These are phyloP conservation scores for Endothia cerciana DNA, from an alignment of 2,329 filamentous ascomycete genomes.

Conservation along the genomic window DNA sequence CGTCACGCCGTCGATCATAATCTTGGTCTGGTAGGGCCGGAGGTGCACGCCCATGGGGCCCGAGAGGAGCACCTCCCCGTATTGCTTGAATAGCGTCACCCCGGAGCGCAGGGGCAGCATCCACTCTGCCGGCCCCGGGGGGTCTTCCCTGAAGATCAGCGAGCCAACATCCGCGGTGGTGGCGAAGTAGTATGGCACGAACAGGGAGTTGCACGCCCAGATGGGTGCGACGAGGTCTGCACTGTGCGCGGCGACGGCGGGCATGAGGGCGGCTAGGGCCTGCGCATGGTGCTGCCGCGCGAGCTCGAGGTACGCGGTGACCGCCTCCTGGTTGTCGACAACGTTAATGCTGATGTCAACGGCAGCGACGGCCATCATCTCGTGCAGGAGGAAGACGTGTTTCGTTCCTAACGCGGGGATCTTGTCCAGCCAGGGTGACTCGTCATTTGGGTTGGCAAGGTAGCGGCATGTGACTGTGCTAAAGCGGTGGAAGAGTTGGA, in stretches of 20 bases:
- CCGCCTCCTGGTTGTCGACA: conserved; percentile 16
- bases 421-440: conserved; percentile 30
- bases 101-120: conserved; percentile 33
- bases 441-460: conserved; percentile 30
- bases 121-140: conserved; percentile 34
- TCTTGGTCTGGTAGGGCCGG: conserved; percentile 19
- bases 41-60: conserved; percentile 31
- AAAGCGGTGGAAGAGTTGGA: conserved; percentile 34
- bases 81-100: conserved; percentile 26
- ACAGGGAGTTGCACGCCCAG: conserved; percentile 34
- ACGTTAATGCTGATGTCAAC: conserved; percentile 30
- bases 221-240: conserved; percentile 31
- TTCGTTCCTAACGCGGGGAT: conserved; percentile 32
- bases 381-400: conserved; percentile 34
- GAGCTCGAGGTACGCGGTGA: conserved; percentile 25
- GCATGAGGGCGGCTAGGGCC: conserved; percentile 32
- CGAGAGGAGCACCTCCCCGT: conserved; percentile 25
- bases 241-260: conserved; percentile 27
- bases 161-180: conserved; percentile 31
- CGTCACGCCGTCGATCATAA: neutral
- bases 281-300: conserved; percentile 33
- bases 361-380: conserved; percentile 34
- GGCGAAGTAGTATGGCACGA: conserved; percentile 34
- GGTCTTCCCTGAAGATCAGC: conserved; percentile 33
- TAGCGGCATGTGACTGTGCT: conserved; percentile 28